Conservation (phyloP, 768 basidiomycete genomes). For the Tulasnella sp. region DNA sequence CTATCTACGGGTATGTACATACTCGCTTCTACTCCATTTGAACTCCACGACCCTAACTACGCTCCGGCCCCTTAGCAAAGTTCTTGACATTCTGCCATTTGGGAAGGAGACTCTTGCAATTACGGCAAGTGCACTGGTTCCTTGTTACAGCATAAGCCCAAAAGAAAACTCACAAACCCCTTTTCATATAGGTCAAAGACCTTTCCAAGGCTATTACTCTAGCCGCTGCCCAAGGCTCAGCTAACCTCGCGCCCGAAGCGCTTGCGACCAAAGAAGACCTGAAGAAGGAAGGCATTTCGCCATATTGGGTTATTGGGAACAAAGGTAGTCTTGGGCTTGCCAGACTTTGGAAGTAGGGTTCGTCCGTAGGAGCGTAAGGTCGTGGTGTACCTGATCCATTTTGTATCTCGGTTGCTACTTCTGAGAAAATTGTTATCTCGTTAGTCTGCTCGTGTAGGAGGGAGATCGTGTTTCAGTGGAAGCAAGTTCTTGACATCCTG, state of each 20-base stretch:
- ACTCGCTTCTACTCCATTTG: conserved; percentile 29
- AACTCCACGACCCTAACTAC: not conserved
- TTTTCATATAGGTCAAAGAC: conserved; percentile 44
- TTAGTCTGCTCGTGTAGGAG: not conserved
- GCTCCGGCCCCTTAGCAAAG: conserved; percentile 33
- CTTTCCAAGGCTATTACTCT: conserved; percentile 53
- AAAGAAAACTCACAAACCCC: conserved; percentile 13
- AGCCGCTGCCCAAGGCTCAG: conserved; percentile 55
- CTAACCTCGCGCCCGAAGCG: conserved; percentile 45
- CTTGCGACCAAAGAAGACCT: conserved; percentile 43
- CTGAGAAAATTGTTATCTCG: not conserved
- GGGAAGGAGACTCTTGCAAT: conserved; percentile 44
- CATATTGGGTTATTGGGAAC: conserved; percentile 58
- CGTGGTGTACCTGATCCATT: not conserved
- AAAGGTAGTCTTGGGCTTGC: conserved; percentile 41
- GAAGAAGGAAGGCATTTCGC: conserved; percentile 34
- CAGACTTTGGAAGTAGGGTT: not conserved
- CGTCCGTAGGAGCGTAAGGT: not conserved
- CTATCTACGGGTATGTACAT: conserved; percentile 45
- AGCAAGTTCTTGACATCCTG: not conserved
- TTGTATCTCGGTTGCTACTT: not conserved
- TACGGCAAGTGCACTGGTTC: conserved; percentile 38
- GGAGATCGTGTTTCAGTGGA: too few species aligned
- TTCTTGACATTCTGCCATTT: conserved; percentile 41
- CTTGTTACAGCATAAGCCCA: too few species aligned